These are phyloP conservation scores for Gentiana dahurica DNA, from an alignment of 257 asterid genomes.

Conservation along the genomic window DNA sequence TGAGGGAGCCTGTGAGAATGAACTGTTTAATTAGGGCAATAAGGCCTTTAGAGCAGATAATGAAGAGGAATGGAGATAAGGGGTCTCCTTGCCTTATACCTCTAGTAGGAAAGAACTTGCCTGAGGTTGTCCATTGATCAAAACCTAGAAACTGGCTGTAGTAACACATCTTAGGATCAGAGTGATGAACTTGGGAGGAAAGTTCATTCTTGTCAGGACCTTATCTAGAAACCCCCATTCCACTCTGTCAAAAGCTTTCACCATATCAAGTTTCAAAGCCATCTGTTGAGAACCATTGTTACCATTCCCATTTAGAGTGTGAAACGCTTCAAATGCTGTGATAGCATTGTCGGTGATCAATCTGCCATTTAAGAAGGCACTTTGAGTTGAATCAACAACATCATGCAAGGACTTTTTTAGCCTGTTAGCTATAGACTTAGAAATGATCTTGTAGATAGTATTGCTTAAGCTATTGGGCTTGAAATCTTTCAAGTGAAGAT, in stretches of 20 bases:
- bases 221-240: background rate
- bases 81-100: background rate
- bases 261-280: background rate
- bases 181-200: background rate
- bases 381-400: background rate
- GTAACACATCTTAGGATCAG: background rate
- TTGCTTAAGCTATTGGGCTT: background rate
- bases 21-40: background rate
- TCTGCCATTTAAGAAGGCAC: background rate
- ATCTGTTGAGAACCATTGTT: background rate
- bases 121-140: background rate
- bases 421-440: background rate
- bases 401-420: background rate
- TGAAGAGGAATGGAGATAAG: too few species aligned
- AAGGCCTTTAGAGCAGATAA: background rate
- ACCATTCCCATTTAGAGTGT: background rate
- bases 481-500: background rate
- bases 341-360: background rate
- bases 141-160: background rate
- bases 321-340: background rate
- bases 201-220: background rate
- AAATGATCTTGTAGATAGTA: background rate
- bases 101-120: background rate
- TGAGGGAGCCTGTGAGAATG: background rate
- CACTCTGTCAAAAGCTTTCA: background rate